These are phyloP conservation scores for Macadamia integrifolia DNA, from an alignment of 164 flowering plant species.

Conservation along the genomic window DNA sequence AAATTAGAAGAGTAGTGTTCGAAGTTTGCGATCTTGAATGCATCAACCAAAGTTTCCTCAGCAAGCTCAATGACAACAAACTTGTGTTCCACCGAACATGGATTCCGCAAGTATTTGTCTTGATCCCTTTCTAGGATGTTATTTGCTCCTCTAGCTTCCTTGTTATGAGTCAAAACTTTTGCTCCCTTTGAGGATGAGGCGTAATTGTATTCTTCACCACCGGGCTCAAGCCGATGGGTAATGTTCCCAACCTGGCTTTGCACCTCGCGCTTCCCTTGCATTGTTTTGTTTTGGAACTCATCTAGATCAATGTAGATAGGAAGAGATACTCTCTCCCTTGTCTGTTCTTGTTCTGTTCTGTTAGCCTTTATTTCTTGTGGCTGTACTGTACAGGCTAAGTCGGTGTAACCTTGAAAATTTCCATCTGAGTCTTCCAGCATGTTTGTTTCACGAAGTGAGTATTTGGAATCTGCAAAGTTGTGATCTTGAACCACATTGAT, in stretches of 20 bases:
- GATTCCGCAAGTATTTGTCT: constrained; percentile 76
- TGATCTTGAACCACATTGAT: constrained; percentile 10
- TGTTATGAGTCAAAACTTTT: constrained; percentile 68
- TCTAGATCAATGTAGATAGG: constrained; percentile 48
- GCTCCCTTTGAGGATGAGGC: constrained; percentile 83
- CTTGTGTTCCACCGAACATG: constrained; percentile 68
- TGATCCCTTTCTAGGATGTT: constrained; percentile 67
- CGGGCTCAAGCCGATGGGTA: constrained; percentile 65
- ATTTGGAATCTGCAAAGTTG: constrained; percentile 17
- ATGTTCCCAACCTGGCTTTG: constrained; percentile 40
- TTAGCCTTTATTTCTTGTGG: constrained; percentile 8
- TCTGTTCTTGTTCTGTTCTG: constrained; percentile 18
- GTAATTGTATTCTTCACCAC: constrained; percentile 71
- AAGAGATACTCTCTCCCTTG: constrained; percentile 26
- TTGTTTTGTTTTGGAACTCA: constrained; percentile 47
- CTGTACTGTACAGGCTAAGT: constrained; percentile 31
- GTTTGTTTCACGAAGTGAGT: constrained; percentile 22
- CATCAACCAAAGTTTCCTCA: constrained; percentile 74
- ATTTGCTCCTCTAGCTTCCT: constrained; percentile 76
- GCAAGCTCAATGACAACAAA: constrained; percentile 73
- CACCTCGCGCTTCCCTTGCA: constrained; percentile 26
- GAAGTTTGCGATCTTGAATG: constrained; percentile 74
- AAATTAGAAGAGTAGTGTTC: constrained; percentile 85
- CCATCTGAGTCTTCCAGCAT: constrained; percentile 32
- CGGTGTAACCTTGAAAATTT: constrained; percentile 30